These are phyloP conservation scores for Scutellaria baicalensis DNA, from an alignment of 257 asterid species.

Conservation along the genomic window DNA sequence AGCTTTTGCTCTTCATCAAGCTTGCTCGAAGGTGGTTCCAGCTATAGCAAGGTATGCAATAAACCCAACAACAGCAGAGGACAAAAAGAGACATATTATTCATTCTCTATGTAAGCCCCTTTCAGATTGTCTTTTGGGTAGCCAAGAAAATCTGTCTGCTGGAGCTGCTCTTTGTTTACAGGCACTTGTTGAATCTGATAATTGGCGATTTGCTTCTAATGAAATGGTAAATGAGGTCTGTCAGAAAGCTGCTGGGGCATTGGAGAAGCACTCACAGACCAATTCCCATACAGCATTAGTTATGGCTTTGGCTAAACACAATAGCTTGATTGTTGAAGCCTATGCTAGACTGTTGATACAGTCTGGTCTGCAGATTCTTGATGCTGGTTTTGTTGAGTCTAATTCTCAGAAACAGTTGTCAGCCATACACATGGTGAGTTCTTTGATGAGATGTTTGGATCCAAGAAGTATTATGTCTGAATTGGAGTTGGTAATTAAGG, in stretches of 20 bases:
- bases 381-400: constrained; percentile 44
- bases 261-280: constrained; percentile 74
- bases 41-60: constrained; percentile 87
- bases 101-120: constrained; percentile 75
- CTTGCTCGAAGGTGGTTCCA: constrained; percentile 95
- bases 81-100: constrained; percentile 52
- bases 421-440: constrained; percentile 86
- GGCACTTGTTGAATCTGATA: constrained; percentile 83
- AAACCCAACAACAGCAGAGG: constrained; percentile 72
- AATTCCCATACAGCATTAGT: constrained; percentile 79
- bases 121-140: constrained; percentile 73
- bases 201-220: constrained; percentile 84
- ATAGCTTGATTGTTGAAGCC: constrained; percentile 77
- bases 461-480: constrained; percentile 70
- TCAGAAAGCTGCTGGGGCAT: constrained; percentile 80
- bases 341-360: constrained; percentile 69
- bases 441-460: constrained; percentile 72
- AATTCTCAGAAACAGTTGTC: constrained; percentile 77
- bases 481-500: constrained; percentile 56
- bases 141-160: constrained; percentile 75
- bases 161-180: constrained; percentile 93
- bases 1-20: constrained; percentile 92
- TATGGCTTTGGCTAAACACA: constrained; percentile 76
- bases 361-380: constrained; percentile 58
- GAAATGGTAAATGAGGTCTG: constrained; percentile 87